These are phyloP conservation scores for Sphaerobolus stellatus DNA, from an alignment of 1,284 basidiomycete genomes.

Conservation along the genomic window DNA sequence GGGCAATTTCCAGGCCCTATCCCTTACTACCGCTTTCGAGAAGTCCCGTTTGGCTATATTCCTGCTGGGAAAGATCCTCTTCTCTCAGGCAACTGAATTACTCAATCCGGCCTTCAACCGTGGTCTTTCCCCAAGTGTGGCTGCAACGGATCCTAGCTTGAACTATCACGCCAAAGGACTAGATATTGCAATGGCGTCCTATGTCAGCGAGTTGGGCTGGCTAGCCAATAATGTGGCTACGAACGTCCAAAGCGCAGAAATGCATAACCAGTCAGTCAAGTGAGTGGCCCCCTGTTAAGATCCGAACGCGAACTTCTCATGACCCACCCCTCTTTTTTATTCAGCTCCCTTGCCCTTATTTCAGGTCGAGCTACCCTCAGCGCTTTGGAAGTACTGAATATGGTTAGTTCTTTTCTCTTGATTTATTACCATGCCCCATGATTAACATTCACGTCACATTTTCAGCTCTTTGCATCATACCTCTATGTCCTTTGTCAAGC, in stretches of 20 bases:
- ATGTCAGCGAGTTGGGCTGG: constrained; percentile 78
- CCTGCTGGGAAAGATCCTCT: constrained; percentile 81
- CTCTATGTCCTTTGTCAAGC: constrained; percentile 80
- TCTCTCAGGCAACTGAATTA: constrained; percentile 82
- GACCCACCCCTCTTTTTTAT: neutral
- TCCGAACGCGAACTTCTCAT: neutral
- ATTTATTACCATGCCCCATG: neutral
- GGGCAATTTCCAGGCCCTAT: constrained; percentile 87
- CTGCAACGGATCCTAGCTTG: constrained; percentile 79
- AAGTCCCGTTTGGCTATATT: constrained; percentile 80
- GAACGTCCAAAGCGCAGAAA: constrained; percentile 82
- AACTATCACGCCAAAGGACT: constrained; percentile 86
- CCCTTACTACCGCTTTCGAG: constrained; percentile 86
- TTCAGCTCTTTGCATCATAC: constrained; percentile 64
- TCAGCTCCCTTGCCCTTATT: constrained; percentile 76
- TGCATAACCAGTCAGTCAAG: constrained; percentile 88
- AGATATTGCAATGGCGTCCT: constrained; percentile 82
- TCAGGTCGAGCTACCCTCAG: constrained; percentile 77
- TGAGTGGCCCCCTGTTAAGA: constrained; percentile 36
- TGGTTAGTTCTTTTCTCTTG: constrained; percentile 29
- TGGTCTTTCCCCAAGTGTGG: constrained; percentile 76
- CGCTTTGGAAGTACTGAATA: constrained; percentile 72
- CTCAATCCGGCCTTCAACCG: constrained; percentile 81
- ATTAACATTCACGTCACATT: neutral
- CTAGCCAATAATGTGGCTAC: constrained; percentile 84